These are phyloP conservation scores for Noccaea caerulescens DNA, from an alignment of 345 rosid genomes.

Conservation along the genomic window DNA sequence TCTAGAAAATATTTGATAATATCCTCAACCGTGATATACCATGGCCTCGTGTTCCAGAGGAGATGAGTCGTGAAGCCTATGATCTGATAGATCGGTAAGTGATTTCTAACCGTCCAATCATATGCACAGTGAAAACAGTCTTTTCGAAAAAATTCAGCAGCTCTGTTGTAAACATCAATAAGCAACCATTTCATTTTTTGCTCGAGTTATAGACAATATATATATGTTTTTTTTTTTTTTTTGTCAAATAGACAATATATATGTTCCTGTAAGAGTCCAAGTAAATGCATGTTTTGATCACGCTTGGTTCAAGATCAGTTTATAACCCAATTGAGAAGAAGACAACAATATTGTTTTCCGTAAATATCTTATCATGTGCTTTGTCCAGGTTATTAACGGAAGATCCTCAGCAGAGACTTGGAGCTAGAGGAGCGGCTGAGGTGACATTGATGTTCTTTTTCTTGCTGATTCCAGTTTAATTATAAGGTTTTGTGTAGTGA, in stretches of 20 bases:
- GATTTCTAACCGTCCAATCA: not conserved
- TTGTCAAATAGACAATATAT: not conserved
- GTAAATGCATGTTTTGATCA: not conserved
- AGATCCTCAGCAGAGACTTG: constrained; percentile 94
- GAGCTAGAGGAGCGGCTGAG: constrained; percentile 92
- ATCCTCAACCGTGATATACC: constrained; percentile 92
- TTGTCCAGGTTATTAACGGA: constrained; percentile 74
- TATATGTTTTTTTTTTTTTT: not conserved
- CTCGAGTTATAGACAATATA: constrained; percentile 14
- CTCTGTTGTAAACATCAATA: constrained; percentile 16
- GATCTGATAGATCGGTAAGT: constrained; percentile 84
- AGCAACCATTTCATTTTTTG: constrained; percentile 12
- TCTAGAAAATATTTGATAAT: constrained; percentile 86
- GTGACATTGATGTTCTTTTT: constrained; percentile 48
- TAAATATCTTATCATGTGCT: constrained; percentile 21
- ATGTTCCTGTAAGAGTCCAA: not conserved
- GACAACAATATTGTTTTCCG: not conserved
- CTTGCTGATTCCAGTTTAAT: constrained; percentile 3
- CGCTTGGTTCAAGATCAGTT: constrained; percentile 21
- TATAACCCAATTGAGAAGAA: constrained; percentile 11
- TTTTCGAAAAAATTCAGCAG: not conserved
- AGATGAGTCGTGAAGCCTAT: constrained; percentile 78
- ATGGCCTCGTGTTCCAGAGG: constrained; percentile 82
- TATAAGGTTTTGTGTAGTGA: constrained; percentile 7
- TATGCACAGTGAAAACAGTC: constrained; percentile 4